Conservation (phyloP, 2,329 filamentous ascomycete genomes). For the Pseudopithomyces maydicus region DNA sequence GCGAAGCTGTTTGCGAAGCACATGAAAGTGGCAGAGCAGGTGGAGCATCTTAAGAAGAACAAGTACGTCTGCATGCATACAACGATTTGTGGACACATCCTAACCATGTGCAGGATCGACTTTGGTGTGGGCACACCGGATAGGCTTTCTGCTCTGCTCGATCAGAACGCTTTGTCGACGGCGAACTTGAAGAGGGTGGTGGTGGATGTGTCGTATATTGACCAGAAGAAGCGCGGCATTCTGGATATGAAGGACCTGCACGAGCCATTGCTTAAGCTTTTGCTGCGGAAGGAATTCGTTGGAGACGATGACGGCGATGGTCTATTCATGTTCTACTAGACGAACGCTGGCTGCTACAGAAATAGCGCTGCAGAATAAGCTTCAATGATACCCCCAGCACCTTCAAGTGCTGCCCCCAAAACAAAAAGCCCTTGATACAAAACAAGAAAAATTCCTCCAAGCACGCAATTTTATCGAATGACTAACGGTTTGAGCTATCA, state of each 20-base stretch:
- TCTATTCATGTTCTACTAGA: slow-evolving; percentile 40
- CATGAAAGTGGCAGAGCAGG: slow-evolving; percentile 90
- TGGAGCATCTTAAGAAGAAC: slow-evolving; percentile 71
- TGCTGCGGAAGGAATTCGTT: slow-evolving; percentile 73
- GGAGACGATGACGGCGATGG: slow-evolving; percentile 32
- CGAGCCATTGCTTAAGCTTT: slow-evolving; percentile 75
- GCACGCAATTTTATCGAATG: neutral
- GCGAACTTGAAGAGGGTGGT: slow-evolving; percentile 77
- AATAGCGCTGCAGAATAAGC: neutral
- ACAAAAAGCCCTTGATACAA: neutral
- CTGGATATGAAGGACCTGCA: slow-evolving; percentile 95
- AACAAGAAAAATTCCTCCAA: neutral
- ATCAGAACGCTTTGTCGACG: slow-evolving; percentile 76
- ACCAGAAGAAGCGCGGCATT: slow-evolving; percentile 91
- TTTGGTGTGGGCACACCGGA: slow-evolving; percentile 91
- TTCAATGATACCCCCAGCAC: neutral
- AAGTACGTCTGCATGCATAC: slow-evolving; percentile 45
- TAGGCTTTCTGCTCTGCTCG: slow-evolving; percentile 79
- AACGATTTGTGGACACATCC: neutral
- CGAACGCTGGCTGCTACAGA: neutral
- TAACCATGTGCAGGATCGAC: slow-evolving; percentile 65
- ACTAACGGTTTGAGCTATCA: slow-evolving; percentile 49
- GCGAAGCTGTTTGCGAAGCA: slow-evolving; percentile 98
- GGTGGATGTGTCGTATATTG: slow-evolving; percentile 89
- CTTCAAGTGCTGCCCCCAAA: neutral